A percentile compares a stretch with the other conserved stretches of the same genome.
These are phyloP conservation scores for Ceratocystis cubensis DNA, from an alignment of 2,329 filamentous ascomycete species.

Conservation along the genomic window DNA sequence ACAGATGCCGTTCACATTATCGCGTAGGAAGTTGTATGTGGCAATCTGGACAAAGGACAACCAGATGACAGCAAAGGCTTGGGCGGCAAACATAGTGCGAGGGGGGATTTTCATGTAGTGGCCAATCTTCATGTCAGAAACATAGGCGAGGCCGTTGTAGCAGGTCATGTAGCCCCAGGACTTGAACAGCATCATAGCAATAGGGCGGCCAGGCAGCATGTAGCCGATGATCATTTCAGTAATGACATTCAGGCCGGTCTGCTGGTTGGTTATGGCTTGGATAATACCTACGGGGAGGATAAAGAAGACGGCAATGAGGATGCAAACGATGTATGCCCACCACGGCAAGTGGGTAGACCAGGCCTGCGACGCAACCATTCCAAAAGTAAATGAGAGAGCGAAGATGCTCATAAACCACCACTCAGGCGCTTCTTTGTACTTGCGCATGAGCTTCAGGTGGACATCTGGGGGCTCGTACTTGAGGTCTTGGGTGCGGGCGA, in stretches of 20 bases:
- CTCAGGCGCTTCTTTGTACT: slow-evolving; percentile 41
- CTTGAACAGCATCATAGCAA: slow-evolving; percentile 42
- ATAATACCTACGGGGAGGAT: slow-evolving; percentile 36
- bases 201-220: slow-evolving; percentile 35
- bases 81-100: slow-evolving; percentile 37
- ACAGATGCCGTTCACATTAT: slow-evolving; percentile 43
- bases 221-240: slow-evolving; percentile 40
- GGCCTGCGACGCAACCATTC: slow-evolving; percentile 30
- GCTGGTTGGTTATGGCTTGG: slow-evolving; percentile 38
- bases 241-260: slow-evolving; percentile 37
- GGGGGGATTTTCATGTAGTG: slow-evolving; percentile 44
- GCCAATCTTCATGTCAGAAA: slow-evolving; percentile 40
- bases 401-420: slow-evolving; percentile 46
- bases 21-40: slow-evolving; percentile 32
- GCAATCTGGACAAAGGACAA: slow-evolving; percentile 31
- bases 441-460: slow-evolving; percentile 43
- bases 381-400: slow-evolving; percentile 37
- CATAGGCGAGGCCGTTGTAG: slow-evolving; percentile 36
- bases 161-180: slow-evolving; percentile 36
- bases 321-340: slow-evolving; percentile 33
- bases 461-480: slow-evolving; percentile 37
- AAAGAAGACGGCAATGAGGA: slow-evolving; percentile 32
- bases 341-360: slow-evolving; percentile 34
- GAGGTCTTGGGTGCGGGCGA: slow-evolving; percentile 27
- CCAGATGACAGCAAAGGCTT: slow-evolving; percentile 33